phyloP scores from a whole-genome alignment of 441 rosid genomes.

The Flueggea neowawraea region DNA sequence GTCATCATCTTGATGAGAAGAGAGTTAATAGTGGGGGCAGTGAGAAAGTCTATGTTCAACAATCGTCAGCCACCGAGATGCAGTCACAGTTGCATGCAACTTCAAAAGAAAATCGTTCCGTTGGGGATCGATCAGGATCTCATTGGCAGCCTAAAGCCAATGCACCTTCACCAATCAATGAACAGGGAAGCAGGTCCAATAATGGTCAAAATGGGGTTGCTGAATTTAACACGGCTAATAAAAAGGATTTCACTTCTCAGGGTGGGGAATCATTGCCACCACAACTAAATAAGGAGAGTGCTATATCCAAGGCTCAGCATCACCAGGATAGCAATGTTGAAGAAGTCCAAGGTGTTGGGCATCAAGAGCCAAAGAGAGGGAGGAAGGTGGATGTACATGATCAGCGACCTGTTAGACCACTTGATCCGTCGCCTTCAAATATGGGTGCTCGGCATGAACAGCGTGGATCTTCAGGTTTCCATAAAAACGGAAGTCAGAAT shows the following conservation, averaged over 20 bases:
- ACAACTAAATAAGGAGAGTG: slow-evolving; percentile 32
- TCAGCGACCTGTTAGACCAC: slow-evolving; percentile 26
- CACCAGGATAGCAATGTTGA: slow-evolving; percentile 27
- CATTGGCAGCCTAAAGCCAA: slow-evolving; percentile 87
- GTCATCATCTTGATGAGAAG: slow-evolving; percentile 49
- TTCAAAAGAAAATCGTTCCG: slow-evolving; percentile 51
- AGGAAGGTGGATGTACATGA: slow-evolving; percentile 29
- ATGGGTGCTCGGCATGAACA: slow-evolving; percentile 38
- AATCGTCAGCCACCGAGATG: too few relatives aligned
- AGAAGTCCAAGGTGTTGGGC: slow-evolving; percentile 26
- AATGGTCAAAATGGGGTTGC: slow-evolving; percentile 35
- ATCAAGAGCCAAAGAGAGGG: slow-evolving; percentile 48
- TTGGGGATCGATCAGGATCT: slow-evolving; percentile 51
- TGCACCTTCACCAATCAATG: slow-evolving; percentile 27
- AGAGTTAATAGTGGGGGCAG: slow-evolving; percentile 38
- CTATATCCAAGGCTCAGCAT: slow-evolving; percentile 26
- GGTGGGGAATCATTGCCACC: slow-evolving; percentile 22
- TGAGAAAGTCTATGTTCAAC: slow-evolving; percentile 20
- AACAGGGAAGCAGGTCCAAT: slow-evolving; percentile 38
- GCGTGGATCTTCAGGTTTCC: slow-evolving; percentile 37
- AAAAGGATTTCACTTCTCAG: slow-evolving; percentile 33
- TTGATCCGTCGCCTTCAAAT: slow-evolving; percentile 26
- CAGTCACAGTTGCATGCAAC: slow-evolving; percentile 37
- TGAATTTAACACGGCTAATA: slow-evolving; percentile 39
- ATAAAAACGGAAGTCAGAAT: slow-evolving; percentile 52